Base-by-base conservation (phyloP, 352 stramenopile genomes). In the Globisporangium mamillatum region DNA sequence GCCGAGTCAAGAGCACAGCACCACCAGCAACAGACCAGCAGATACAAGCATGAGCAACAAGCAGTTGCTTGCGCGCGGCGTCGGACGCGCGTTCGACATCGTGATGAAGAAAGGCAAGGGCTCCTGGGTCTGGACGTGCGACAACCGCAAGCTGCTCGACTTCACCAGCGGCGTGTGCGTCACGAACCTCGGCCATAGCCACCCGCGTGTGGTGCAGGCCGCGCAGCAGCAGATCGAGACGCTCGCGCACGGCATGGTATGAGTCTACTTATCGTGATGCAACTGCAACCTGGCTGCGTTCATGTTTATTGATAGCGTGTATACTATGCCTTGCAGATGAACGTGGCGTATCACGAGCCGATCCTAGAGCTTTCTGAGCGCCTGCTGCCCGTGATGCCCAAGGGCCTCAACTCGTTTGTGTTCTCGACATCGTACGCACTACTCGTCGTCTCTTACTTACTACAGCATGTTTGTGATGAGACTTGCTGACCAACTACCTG, bases 111-210 rank as follows among this genome's bases (percentile, higher is more conserved):
- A 90, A 65, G 93, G 75, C 72, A 82, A 95, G 41, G 92, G 92
- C 54, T 90, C 74, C 63, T 97, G 88, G 79, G 73, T 98, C 68
- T 94, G 78, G 75, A 97, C 90, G 34, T 72, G 75, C 59, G 90
- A 97, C 67, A 83, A 89, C 60, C 79, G 88, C 71, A 97, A 94
- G 77, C 72, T 94, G 48, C 76, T 97, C 56, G 93, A 98, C 77
- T 98, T 98, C 70, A 97, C 91, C n/a, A 96, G 85, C 63, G 94
- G 93, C 64, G 98, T 98, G 70, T 93, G 89, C 68, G 93, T 98
- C 24, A 91, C 88, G 2, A 97, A 90, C 67, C 88, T 96, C 36
- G 94, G 93, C 56, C 93, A 98, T 76, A 97, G 86, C 69, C 94
- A 98, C 76, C 91, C 94, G 29, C 88, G 85, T 63, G 89, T 98